A percentile compares a stretch with the other conserved stretches of the same genome.
Conservation (phyloP, 208 protist species). For the Leishmania lainsoni region DNA sequence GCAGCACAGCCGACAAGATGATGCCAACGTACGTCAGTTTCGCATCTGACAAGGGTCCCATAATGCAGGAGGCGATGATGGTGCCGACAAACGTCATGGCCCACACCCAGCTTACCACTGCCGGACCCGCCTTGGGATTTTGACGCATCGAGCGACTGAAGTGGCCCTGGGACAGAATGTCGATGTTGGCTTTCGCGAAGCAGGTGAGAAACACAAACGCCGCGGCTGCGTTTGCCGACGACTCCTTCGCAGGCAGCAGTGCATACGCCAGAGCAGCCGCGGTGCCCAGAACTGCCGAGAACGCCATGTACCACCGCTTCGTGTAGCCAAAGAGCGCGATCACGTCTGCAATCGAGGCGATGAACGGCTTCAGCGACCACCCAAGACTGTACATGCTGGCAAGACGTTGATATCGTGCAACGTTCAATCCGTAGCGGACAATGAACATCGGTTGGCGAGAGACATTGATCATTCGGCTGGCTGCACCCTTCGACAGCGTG, state of each 20-base stretch:
- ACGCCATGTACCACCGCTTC: conserved; percentile 57
- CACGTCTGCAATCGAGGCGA: conserved; percentile 43
- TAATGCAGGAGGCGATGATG: conserved; percentile 39
- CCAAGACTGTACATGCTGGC: conserved; percentile 35
- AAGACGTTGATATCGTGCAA: conserved; percentile 45
- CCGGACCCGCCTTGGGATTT: conserved; percentile 31
- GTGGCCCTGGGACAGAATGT: conserved; percentile 63
- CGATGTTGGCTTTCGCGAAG: conserved; percentile 44
- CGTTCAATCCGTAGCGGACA: conserved; percentile 22
- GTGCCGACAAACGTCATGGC: conserved; percentile 37
- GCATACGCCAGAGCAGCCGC: conserved; percentile 33
- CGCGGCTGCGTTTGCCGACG: conserved; percentile 28
- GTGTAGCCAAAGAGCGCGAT: conserved; percentile 52
- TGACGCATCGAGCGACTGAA: conserved; percentile 55
- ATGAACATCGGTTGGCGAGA: conserved; percentile 52
- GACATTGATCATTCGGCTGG: conserved; percentile 38
- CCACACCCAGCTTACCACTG: conserved; percentile 57
- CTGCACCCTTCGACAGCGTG: conserved; percentile 43
- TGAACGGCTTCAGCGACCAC: conserved; percentile 51
- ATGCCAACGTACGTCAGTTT: conserved; percentile 28
- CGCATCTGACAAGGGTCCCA: conserved; percentile 47
- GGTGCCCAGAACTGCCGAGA: conserved; percentile 31
- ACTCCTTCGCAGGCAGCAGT: conserved; percentile 35
- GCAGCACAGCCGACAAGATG: conserved; percentile 32
- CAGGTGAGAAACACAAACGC: conserved; percentile 43